Percentiles rank a stretch among this genome's conserved stretches.
Conservation (phyloP, 2,329 filamentous ascomycete genomes). For the Sclerotinia sclerotiorum region DNA sequence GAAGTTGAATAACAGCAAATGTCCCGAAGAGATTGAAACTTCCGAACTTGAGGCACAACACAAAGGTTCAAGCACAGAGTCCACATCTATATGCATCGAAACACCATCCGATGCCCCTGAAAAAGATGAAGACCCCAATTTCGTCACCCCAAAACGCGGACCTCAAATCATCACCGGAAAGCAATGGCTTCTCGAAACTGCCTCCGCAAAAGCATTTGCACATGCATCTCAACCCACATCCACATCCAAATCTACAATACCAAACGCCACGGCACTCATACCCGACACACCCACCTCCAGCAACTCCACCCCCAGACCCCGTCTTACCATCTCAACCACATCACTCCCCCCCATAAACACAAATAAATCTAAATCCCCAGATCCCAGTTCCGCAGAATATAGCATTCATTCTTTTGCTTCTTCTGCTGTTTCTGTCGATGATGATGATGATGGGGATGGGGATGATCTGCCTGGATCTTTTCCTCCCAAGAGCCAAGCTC, state of each 20-base stretch:
- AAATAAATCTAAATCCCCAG: neutral
- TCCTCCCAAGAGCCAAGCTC: no score
- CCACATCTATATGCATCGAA: neutral
- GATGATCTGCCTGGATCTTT: no score
- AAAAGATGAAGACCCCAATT: neutral
- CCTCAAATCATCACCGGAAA: neutral
- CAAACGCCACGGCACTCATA: neutral
- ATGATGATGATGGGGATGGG: no score
- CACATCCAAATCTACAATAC: neutral
- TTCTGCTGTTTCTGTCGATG: neutral
- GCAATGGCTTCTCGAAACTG: conserved; percentile 5
- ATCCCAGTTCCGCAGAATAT: conserved; percentile 9
- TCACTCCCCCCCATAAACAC: neutral
- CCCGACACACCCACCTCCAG: neutral
- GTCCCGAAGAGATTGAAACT: neutral
- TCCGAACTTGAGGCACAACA: neutral
- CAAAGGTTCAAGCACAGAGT: neutral
- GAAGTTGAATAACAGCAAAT: neutral
- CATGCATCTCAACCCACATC: no score
- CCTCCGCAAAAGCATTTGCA: neutral
- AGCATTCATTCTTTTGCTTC: conserved; percentile 17
- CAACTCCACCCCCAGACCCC: neutral
- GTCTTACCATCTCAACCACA: neutral
- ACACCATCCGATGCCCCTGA: neutral
- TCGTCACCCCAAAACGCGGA: neutral